phyloP scores from a whole-genome alignment of 805 yeast genomes.

The Yueomyces sinensis region DNA sequence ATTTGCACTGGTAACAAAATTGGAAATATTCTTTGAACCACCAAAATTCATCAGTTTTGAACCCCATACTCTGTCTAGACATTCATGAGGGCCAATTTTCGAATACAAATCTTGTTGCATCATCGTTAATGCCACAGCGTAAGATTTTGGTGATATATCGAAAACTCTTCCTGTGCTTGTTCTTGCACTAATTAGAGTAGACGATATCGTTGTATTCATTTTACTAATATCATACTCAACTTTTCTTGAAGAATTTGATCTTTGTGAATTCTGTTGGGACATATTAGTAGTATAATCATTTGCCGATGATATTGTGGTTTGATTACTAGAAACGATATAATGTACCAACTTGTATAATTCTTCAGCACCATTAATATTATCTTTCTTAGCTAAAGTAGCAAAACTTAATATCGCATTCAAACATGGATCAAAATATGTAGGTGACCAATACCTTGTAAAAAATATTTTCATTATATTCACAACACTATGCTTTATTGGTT shows the following conservation, averaged over 20 bases:
- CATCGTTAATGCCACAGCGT: conserved; percentile 79
- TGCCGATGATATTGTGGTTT: neutral
- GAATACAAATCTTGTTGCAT: conserved; percentile 58
- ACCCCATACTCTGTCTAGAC: conserved; percentile 67
- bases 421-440: conserved; percentile 37
- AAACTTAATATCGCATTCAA: conserved; percentile 28
- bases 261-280: neutral
- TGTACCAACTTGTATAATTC: conserved; percentile 14
- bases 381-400: conserved; percentile 27
- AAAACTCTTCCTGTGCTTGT: conserved; percentile 27
- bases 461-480: conserved; percentile 53
- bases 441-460: conserved; percentile 59
- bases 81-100: conserved; percentile 58
- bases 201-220: neutral
- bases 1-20: conserved; percentile 64
- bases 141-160: conserved; percentile 59
- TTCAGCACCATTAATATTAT: conserved; percentile 32
- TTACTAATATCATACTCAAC: neutral
- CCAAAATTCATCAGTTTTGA: conserved; percentile 42
- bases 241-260: neutral
- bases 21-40: conserved; percentile 40
- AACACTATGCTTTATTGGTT: conserved; percentile 53
- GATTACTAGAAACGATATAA: conserved; percentile 1
- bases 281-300: neutral
- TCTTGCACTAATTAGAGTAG: neutral